Conservation (phyloP, 2,329 filamentous ascomycete species). For the Colletotrichum lentis region DNA sequence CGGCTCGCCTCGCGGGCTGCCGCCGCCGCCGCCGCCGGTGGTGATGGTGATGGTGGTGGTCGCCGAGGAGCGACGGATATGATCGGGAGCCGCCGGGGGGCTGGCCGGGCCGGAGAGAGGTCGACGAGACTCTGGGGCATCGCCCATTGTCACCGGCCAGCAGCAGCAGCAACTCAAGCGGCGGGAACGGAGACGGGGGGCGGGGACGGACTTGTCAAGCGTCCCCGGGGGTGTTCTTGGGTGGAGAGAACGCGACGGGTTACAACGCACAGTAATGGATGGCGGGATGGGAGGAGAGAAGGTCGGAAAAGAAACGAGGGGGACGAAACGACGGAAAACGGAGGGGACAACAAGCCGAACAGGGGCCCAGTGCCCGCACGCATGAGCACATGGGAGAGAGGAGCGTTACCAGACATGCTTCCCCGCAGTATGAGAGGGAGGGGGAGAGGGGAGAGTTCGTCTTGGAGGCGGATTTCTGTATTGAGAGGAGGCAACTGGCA, state of each 20-base stretch:
- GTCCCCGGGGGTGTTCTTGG: background rate
- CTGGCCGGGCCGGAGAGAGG: slow-evolving; percentile 25
- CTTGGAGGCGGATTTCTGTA: slow-evolving; percentile 16
- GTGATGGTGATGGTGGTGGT: slow-evolving; percentile 3
- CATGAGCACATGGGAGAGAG: too few species aligned
- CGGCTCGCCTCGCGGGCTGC: slow-evolving; percentile 9
- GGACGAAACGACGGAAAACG: slow-evolving; percentile 29
- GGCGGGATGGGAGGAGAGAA: slow-evolving; percentile 4
- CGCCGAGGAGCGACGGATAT: slow-evolving; percentile 17
- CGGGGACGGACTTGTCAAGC: slow-evolving; percentile 10
- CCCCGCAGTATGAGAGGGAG: slow-evolving; percentile 6
- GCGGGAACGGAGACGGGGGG: background rate
- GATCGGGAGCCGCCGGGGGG: background rate
- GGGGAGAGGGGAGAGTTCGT: slow-evolving; percentile 7
- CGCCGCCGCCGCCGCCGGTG: too few species aligned
- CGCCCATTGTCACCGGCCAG: background rate
- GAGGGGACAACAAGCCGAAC: background rate
- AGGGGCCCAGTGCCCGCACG: too few species aligned
- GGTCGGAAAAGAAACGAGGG: slow-evolving; percentile 33
- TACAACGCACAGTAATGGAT: background rate
- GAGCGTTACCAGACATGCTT: background rate
- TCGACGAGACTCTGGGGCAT: slow-evolving; percentile 24
- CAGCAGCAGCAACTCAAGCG: too few species aligned
- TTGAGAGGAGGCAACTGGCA: background rate
- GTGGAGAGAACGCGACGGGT: background rate